Base-by-base conservation (phyloP, 345 rosid species). In the Streptanthus diversifolius region DNA sequence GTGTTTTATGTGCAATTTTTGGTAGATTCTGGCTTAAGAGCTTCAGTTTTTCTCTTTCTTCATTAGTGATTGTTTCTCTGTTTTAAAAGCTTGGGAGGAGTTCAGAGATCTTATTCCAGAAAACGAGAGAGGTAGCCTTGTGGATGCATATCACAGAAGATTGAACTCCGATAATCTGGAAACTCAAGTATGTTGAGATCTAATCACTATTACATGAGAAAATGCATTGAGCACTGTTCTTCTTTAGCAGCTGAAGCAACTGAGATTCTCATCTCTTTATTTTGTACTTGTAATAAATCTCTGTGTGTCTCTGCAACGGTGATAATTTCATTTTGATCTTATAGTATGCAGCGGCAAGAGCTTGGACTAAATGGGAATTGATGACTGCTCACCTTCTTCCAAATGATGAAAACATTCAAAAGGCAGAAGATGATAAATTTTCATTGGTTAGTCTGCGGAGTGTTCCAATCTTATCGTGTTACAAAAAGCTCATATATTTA, bases 341-440 rank as follows among this genome's bases (percentile, higher is more conserved):
- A 36, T 74, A 91, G 98, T 85, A 80, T 87, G 95, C 88, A 78
- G 96, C 98, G 68, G 96, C 96, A 43, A 87, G 96, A 81, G 88
- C 90, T 39, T 93, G 98, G 98, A 93, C 97, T 32, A 93, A 76
- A 72, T 93, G 98, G 98, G 98, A 93, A 80, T 88, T 91, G 98
- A 86, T 86, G 95, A 93, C 98, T 66, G 88, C 93, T 36, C 84
- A 93, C 85, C 96, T 93, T 77, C 77, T 73, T 70, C 95, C 85
- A 60, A 85, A 85, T 84, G 88, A 85, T 78, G 97, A 88, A 44
- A 87, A 82, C 78, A 77, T 91, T 77, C 88, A 85, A 77, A 93
- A 11, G 81, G 97, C 96, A 60, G 96, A 91, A 58, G 97, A 93
- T 79, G 97, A 93, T 76, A 57, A 63, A 18, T 93, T 93, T 79